Conservation (phyloP, 495 filamentous ascomycete genomes). For the Tuber borchii region DNA sequence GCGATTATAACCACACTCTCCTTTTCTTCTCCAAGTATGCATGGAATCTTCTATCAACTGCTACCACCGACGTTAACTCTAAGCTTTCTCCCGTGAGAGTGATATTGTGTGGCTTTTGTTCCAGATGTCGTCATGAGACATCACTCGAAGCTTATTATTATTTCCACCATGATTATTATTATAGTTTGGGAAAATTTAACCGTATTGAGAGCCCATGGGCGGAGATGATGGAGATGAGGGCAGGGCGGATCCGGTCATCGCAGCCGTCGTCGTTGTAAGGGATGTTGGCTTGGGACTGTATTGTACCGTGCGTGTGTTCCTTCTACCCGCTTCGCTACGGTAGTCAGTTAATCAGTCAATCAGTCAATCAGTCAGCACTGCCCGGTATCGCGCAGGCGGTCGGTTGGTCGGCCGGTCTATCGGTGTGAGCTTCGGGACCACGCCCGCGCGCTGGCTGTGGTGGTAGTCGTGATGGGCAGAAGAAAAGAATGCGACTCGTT, state of each 20-base stretch:
- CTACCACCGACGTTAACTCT: not conserved
- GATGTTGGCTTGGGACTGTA: no score
- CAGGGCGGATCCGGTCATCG: not conserved
- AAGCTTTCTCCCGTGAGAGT: not conserved
- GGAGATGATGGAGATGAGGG: conserved; percentile 5
- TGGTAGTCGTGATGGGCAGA: no score
- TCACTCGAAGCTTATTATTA: conserved; percentile 1
- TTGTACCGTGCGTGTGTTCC: no score
- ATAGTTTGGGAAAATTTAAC: not conserved
- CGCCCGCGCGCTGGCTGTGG: no score
- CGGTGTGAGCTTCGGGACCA: not conserved
- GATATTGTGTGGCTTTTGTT: not conserved
- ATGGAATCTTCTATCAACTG: not conserved
- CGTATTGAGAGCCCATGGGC: not conserved
- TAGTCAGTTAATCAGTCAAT: no score
- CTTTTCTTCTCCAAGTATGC: not conserved
- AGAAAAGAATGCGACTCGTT: no score
- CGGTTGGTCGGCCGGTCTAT: not conserved
- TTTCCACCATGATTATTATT: not conserved
- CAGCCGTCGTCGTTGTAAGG: not conserved
- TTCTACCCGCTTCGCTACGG: no score
- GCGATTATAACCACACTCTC: not conserved
- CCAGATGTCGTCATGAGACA: not conserved
- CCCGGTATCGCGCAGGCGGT: not conserved
- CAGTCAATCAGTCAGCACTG: no score